Evolutionary conservation across 768 basidiomycete genomes (phyloP), one percentile per base, ranked within the genome.

Genomic region (Coprinellus aureogranulatus): DNA sequence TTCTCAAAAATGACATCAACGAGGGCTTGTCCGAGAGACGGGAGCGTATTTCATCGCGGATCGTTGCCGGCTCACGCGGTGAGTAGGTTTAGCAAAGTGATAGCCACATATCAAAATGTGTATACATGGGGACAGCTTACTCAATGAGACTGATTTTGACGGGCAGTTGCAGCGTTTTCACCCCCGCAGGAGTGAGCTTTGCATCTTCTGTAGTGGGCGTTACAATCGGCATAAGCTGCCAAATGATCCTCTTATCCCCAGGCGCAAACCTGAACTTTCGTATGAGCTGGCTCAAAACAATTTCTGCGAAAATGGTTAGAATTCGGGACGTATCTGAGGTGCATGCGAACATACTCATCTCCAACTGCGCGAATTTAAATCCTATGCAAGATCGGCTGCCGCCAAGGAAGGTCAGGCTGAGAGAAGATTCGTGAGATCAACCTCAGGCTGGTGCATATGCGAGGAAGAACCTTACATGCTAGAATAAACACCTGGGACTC

Each of bases 321-420:
- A 44, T 9, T 9, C 37, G 37, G 37, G n/a, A n/a, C n/a, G n/a
- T n/a, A n/a, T 16, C 41, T 8, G 8, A 44, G 41, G 20, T 22
- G 37, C n/a, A n/a, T n/a, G n/a, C n/a, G 4, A 34, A 68, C 76
- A 22, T 16, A 54, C 47, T 20, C 52, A 47, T 30, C 62, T 82
- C 81, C 9, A 83, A 68, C 59, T 82, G 76, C 1, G 81, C 75
- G 67, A 84, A 82, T 62, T 82, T 81, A 70, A 81, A 81, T 0
- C 80, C 81, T 26, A 57, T 57, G 39, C 56, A 57, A 23, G 56
- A 23, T 22, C 49, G 48, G 30, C 48, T 25, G 18, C 56, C 49
- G n/a, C 56, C 56, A 22, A 51, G 25, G 48, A 57, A 57, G 25
- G 56, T 51, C 75, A 78, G 74, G 30, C 77, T 79, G 9, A 3